Conservation (phyloP, 2,329 filamentous ascomycete genomes). For the Aureobasidium subglaciale region DNA sequence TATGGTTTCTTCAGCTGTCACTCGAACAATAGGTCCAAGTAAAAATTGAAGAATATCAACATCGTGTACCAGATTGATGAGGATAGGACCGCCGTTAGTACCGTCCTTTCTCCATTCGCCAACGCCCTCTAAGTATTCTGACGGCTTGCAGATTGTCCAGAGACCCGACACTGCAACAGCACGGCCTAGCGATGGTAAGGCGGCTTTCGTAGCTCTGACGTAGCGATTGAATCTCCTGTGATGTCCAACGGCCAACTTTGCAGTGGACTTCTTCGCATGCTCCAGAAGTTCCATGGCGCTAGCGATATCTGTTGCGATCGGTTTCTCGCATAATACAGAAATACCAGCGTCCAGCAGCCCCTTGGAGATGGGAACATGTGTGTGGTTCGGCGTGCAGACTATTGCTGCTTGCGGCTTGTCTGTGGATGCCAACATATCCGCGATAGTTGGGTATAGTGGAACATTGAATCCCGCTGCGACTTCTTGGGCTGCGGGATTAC, state of each 20-base stretch:
- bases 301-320: background rate
- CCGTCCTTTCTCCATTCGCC: slow-evolving; percentile 42
- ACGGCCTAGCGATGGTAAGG: slow-evolving; percentile 39
- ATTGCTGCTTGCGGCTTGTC: slow-evolving; percentile 47
- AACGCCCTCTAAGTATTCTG: slow-evolving; percentile 43
- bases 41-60: slow-evolving; percentile 52
- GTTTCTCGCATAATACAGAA: background rate
- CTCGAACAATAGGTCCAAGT: slow-evolving; percentile 45
- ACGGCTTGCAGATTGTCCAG: slow-evolving; percentile 48
- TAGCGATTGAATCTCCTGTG: slow-evolving; percentile 55
- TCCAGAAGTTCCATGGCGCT: slow-evolving; percentile 26
- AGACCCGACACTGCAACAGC: slow-evolving; percentile 49
- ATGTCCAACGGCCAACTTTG: slow-evolving; percentile 50
- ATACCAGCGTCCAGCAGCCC: slow-evolving; percentile 39
- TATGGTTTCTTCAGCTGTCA: slow-evolving; percentile 43
- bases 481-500: background rate
- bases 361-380: slow-evolving; percentile 46
- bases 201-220: slow-evolving; percentile 43
- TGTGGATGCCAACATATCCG: slow-evolving; percentile 36
- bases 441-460: slow-evolving; percentile 32
- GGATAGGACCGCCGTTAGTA: slow-evolving; percentile 40
- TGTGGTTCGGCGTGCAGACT: slow-evolving; percentile 54
- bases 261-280: slow-evolving; percentile 21
- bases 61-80: slow-evolving; percentile 57
- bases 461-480: background rate